These are phyloP conservation scores for Diplogelasinospora grovesii DNA, from an alignment of 495 filamentous ascomycete genomes.

Conservation along the genomic window DNA sequence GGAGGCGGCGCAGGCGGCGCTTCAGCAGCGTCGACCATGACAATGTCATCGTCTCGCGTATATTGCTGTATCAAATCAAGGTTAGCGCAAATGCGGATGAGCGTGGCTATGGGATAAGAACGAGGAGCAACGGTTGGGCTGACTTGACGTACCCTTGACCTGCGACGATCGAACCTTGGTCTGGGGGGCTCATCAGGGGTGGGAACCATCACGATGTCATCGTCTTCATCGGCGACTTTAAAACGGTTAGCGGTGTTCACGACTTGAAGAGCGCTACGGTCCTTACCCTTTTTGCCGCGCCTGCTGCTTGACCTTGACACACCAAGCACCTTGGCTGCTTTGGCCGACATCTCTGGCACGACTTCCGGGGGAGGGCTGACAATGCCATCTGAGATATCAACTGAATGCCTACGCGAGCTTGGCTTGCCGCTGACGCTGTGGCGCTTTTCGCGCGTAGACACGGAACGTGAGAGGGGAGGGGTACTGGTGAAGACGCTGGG, in stretches of 20 bases:
- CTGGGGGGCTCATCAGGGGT: constrained; percentile 33
- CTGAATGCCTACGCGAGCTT: constrained; percentile 43
- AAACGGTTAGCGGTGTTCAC: constrained; percentile 11
- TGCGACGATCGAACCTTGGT: constrained; percentile 35
- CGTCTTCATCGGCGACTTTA: constrained; percentile 29
- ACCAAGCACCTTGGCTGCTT: constrained; percentile 48
- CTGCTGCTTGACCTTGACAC: constrained; percentile 33
- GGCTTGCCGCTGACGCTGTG: constrained; percentile 26
- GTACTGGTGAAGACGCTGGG: constrained; percentile 45
- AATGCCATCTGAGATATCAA: constrained; percentile 38
- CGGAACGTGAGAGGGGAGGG: constrained; percentile 45
- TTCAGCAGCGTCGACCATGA: constrained; percentile 30
- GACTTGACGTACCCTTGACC: constrained; percentile 37
- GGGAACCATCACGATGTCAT: constrained; percentile 43
- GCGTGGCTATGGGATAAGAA: too few relatives aligned
- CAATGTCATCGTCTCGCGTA: constrained; percentile 34
- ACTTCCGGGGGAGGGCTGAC: constrained; percentile 42
- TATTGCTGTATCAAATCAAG: constrained; percentile 23
- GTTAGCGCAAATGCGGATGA: constrained; percentile 21
- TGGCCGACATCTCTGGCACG: constrained; percentile 37
- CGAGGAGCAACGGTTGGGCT: too few relatives aligned
- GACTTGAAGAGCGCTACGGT: constrained; percentile 13
- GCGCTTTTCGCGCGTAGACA: constrained; percentile 45
- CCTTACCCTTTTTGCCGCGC: constrained; percentile 30
- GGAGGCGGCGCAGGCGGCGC: constrained; percentile 27